Evolutionary conservation across 352 stramenopile species (phyloP).

Genomic region (Phytophthora chlamydospora): DNA sequence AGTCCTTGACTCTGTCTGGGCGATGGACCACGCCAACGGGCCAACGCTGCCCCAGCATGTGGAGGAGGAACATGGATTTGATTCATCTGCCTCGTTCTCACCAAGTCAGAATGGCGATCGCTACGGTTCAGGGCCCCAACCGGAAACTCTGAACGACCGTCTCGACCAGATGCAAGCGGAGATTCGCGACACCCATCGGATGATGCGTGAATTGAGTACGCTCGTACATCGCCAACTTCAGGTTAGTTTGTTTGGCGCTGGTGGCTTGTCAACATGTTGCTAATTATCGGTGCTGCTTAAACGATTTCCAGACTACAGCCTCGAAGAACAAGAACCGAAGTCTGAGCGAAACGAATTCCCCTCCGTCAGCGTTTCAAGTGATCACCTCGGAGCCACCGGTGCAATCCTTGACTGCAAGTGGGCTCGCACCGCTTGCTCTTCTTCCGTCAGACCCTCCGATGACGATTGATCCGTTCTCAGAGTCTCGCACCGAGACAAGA

Average conservation of each 20-base stretch:
- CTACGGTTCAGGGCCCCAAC: neutral
- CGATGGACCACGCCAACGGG: conserved; percentile 1
- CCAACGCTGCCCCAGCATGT: neutral
- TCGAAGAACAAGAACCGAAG: conserved; percentile 3
- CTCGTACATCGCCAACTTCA: conserved; percentile 27
- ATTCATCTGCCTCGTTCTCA: conserved; percentile 9
- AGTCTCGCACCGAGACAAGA: conserved; percentile 24
- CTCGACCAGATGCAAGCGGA: conserved; percentile 34
- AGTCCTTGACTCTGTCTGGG: neutral
- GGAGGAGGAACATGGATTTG: conserved; percentile 2
- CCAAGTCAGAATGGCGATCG: conserved; percentile 10
- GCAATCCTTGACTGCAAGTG: conserved; percentile 6
- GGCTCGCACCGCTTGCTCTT: conserved; percentile 13
- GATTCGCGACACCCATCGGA: conserved; percentile 22
- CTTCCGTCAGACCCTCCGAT: conserved; percentile 19
- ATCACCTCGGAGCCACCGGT: conserved; percentile 6
- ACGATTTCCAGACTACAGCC: neutral
- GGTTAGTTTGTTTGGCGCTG: conserved; percentile 1
- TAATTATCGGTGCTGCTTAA: neutral
- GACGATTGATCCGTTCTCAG: conserved; percentile 2
- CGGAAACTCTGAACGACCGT: conserved; percentile 12
- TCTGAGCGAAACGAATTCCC: conserved; percentile 4
- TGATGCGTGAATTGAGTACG: conserved; percentile 30
- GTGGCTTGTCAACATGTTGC: too few species aligned
- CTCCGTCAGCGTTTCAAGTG: conserved; percentile 19